Evolutionary conservation across 2,329 filamentous ascomycete species (phyloP).

Genomic region (Colletotrichum orchidophilum): DNA sequence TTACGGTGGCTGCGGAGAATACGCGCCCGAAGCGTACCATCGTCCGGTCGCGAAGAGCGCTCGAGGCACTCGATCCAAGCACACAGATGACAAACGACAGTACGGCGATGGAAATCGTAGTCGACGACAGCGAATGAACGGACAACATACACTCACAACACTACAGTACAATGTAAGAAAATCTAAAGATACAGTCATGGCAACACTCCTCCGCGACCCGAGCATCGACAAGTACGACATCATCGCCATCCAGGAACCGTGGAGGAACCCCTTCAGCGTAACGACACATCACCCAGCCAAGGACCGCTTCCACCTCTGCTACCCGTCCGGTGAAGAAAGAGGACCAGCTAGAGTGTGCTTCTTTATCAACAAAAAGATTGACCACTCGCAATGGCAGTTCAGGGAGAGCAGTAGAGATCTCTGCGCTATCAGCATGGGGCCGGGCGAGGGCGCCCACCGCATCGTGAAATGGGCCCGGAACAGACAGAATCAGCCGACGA

Average conservation of each 20-base stretch:
- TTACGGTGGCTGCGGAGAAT: background rate
- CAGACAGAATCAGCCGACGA: background rate
- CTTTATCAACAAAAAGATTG: conserved; percentile 4
- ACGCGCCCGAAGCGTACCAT: no score
- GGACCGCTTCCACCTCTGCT: no score
- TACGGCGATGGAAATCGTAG: background rate
- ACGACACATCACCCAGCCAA: no score
- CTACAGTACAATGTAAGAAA: background rate
- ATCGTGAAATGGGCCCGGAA: background rate
- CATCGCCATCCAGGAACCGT: no score
- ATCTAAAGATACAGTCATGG: no score
- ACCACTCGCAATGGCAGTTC: conserved; percentile 7
- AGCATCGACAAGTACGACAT: no score
- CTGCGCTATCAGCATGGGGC: background rate
- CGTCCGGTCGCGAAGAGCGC: no score
- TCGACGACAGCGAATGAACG: background rate
- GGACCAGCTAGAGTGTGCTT: conserved; percentile 2
- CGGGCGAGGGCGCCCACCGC: background rate
- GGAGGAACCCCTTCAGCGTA: no score
- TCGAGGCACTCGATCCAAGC: no score
- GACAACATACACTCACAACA: background rate
- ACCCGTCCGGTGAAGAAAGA: background rate
- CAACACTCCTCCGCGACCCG: no score
- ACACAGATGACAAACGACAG: background rate
- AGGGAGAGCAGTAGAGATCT: conserved; percentile 4